Base-by-base conservation (phyloP, 306 rosid species). In the Ammopiptanthus mongolicus region DNA sequence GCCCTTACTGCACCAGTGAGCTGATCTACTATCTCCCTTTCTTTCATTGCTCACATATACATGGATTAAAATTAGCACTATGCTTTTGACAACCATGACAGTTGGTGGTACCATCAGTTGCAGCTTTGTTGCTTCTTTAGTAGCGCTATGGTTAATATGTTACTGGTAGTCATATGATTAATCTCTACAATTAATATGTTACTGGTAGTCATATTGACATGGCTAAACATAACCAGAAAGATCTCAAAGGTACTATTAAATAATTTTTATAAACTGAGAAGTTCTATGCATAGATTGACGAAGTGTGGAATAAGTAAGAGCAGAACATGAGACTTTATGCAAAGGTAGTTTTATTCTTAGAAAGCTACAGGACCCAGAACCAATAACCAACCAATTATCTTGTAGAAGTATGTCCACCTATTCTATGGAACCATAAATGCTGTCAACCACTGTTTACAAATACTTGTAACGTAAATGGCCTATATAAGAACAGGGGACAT, bases 171-270 rank as follows among this genome's bases (percentile, higher is more conserved):
- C 15, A 37, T 41, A 41, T 41, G 13, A 41, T 9, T 11, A 41
- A 41, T 17, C 56, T 50, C 23, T 5, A 6, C n/a, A 15, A 65
- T 22, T 65, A 41, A 41, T 65, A 44, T 53, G 59, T 25, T 46
- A 67, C 59, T n/a, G 9, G 22, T 31, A 22, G 55, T 37, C 51
- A 65, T 14, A 65, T 42, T 3, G 46, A 6, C 41, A 46, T 3
- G 73, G 44, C 42, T 67, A 33, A 67, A 47, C 70, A 21, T 53
- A 67, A 51, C 55, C 7, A 44, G 72, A 66, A 67, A 44, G n/a
- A 44, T 65, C 29, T 14, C 22, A 14, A 5, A 42, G 23, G 58
- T 21, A 67, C 22, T 4, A 14, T 12, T 13, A 21, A 65, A 12
- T 39, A 65, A 11, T 65, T 21, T 12, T 28, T 46, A 8, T n/a